Conservation (phyloP, 139 green algal species). For the Chlamydomonas sp. region DNA sequence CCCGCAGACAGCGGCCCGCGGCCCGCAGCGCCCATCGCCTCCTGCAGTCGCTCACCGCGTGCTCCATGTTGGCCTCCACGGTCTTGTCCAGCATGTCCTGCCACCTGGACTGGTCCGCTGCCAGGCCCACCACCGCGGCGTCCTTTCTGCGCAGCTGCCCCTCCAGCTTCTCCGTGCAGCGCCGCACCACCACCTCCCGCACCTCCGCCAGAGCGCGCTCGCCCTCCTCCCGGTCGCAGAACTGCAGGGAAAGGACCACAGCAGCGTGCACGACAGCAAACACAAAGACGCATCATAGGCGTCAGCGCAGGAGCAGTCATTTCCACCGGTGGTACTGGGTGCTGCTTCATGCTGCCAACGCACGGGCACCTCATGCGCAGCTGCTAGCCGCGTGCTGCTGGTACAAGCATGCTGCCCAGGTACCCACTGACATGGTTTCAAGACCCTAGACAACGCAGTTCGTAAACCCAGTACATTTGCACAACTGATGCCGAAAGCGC, state of each 20-base stretch:
- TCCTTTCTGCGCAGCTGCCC: background rate
- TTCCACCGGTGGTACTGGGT: too few relatives aligned
- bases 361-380: too few relatives aligned
- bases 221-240: constrained; percentile 24
- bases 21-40: background rate
- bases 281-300: background rate
- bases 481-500: too few relatives aligned
- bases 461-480: too few relatives aligned
- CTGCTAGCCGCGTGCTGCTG: too few relatives aligned
- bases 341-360: too few relatives aligned
- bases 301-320: background rate
- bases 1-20: too few relatives aligned
- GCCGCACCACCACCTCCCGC: background rate
- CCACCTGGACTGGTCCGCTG: background rate
- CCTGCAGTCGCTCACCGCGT: background rate
- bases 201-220: constrained; percentile 6
- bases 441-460: too few relatives aligned
- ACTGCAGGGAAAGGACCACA: background rate
- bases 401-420: too few relatives aligned
- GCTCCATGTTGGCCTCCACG: background rate
- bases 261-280: background rate
- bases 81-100: background rate
- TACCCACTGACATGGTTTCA: too few relatives aligned
- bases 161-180: background rate
- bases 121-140: background rate